A percentile compares a stretch with the other conserved stretches of the same genome.
These are phyloP conservation scores for Dianthus caryophyllus DNA, from an alignment of 148 eudicot species.

Conservation along the genomic window DNA sequence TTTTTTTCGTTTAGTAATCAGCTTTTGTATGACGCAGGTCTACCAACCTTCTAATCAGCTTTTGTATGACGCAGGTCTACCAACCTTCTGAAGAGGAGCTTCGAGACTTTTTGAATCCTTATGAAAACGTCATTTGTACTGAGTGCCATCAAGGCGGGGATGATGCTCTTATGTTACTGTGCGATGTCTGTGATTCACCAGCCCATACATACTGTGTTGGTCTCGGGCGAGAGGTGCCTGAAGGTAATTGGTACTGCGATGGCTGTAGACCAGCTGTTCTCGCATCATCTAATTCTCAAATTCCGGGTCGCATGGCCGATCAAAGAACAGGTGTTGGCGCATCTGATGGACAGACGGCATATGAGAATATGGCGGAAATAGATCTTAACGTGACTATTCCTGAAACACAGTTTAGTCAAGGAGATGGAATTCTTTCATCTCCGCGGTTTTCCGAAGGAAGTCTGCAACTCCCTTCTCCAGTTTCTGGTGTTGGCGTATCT, in stretches of 20 bases:
- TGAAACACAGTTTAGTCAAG: constrained; percentile 62
- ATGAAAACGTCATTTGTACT: constrained; percentile 77
- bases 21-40: constrained; percentile 47
- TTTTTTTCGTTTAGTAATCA: constrained; percentile 9
- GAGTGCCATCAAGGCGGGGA: constrained; percentile 95
- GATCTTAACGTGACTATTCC: constrained; percentile 78
- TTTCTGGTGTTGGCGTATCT: constrained; percentile 46
- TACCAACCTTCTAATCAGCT: constrained; percentile 96
- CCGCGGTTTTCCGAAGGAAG: constrained; percentile 44
- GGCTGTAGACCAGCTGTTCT: constrained; percentile 80
- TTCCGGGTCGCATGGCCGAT: constrained; percentile 37
- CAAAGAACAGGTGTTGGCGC: constrained; percentile 30
- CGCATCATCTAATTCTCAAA: constrained; percentile 45
- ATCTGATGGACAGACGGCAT: constrained; percentile 42
- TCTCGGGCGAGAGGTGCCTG: constrained; percentile 83
- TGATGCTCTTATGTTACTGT: constrained; percentile 85
- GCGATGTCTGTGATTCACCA: constrained; percentile 95
- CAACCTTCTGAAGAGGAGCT: constrained; percentile 96
- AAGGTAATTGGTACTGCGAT: constrained; percentile 96
- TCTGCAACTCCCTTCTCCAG: constrained; percentile 39
- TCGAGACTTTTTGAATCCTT: constrained; percentile 71
- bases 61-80: constrained; percentile 62
- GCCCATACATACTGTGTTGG: constrained; percentile 97
- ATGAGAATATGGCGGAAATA: constrained; percentile 56
- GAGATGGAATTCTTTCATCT: constrained; percentile 32